These are phyloP conservation scores for Elsinoe perseae DNA, from an alignment of 2,329 filamentous ascomycete genomes.

Conservation along the genomic window DNA sequence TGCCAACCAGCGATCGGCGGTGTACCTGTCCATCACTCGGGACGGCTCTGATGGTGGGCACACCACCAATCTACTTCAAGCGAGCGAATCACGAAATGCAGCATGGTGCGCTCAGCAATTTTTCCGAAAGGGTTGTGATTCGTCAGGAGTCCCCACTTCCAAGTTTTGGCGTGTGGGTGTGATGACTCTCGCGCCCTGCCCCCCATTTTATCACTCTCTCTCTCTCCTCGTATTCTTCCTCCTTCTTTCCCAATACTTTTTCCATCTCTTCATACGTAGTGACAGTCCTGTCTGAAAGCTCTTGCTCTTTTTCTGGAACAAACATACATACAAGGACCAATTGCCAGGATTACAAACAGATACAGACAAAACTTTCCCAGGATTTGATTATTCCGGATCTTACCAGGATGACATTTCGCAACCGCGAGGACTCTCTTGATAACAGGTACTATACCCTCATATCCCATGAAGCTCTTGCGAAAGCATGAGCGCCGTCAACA, in stretches of 20 bases:
- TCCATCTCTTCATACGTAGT: conserved; percentile 1
- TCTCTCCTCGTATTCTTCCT: not conserved
- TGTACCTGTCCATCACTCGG: conserved; percentile 12
- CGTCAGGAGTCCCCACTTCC: conserved; percentile 6
- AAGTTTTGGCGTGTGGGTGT: conserved; percentile 9
- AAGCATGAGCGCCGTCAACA: conserved; percentile 3
- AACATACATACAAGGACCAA: conserved; percentile 2
- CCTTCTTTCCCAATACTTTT: not conserved
- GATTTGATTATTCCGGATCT: conserved; percentile 2
- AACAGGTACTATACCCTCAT: conserved; percentile 30
- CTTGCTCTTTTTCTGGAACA: not conserved
- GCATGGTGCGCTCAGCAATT: conserved; percentile 1
- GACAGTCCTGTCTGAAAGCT: not conserved
- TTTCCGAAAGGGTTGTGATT: conserved; percentile 5
- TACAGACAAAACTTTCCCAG: not conserved
- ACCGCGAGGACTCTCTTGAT: conserved; percentile 30
- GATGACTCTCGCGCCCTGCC: conserved; percentile 1
- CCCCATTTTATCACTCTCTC: conserved; percentile 3
- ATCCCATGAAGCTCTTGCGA: conserved; percentile 18
- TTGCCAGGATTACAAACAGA: conserved; percentile 6
- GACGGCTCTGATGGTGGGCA: not conserved
- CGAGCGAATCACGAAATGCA: conserved; percentile 8
- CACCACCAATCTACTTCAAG: not conserved
- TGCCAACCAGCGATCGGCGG: conserved; percentile 13
- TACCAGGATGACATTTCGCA: conserved; percentile 33